Base-by-base conservation (phyloP, 2,329 filamentous ascomycete genomes). In the Apiospora marii region DNA sequence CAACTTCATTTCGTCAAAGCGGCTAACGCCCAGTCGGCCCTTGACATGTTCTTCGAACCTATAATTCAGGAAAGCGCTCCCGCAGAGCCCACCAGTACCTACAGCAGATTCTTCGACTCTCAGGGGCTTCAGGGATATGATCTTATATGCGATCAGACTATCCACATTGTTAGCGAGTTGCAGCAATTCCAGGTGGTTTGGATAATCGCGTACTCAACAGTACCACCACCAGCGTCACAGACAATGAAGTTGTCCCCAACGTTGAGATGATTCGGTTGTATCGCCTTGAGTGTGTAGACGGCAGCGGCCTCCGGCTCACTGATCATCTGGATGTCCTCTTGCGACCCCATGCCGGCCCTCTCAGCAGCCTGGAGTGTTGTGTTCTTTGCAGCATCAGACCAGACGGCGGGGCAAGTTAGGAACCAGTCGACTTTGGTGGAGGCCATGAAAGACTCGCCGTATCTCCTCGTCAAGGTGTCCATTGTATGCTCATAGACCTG, bases 321-420 rank as follows among this genome's bases (percentile, higher is more conserved):
- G 73, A 95, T 94, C 86, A 95, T 92, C 83, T 93, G 92, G 74
- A 95, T 90, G 72, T 92, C 89, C 53, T 90, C 89, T 72, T 88
- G 88, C 2, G 85, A 88, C 5, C 93, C 93, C 92, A 96, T 94
- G 4, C 93, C 94, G 0, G 93, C 94, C 72, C 91, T 86, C 83
- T 95, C 92, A 14, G 93, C 93, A 7, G 93, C 94, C 79, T 93
- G 89, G 68, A 95, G 82, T 2, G 93, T 96, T 7, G 93, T 93
- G 80, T 94, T 93, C 84, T 95, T 96, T n/a, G 93, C 94, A 0
- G 92, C 90, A 80, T 96, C 94, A 34, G 91, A 94, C 94, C 94
- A 96, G 10, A 96, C 93, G 10, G 94, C 94, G 10, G 94, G 94
- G 70, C 93, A 94, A 0, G 93, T 96, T 71, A 96, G 85, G 68